Percentiles rank a stretch among this genome's conserved stretches.
phyloP scores from a whole-genome alignment of 768 basidiomycete genomes.

The Panellus pusillus region DNA sequence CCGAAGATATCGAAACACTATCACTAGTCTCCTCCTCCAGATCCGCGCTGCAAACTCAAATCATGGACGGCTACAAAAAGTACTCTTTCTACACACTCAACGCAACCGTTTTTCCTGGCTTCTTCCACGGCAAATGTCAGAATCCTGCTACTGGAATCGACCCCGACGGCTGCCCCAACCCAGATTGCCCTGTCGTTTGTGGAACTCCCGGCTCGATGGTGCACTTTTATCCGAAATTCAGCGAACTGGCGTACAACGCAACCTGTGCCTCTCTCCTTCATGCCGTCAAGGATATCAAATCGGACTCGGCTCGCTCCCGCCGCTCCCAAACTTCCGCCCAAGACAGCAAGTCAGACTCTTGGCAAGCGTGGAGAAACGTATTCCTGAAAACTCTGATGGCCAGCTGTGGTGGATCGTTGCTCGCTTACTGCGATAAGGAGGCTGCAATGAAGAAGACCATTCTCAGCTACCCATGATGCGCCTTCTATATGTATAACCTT shows the following conservation, averaged over 20 bases:
- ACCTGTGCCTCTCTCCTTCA: slow-evolving; percentile 23
- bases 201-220: slow-evolving; percentile 82
- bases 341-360: background rate
- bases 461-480: slow-evolving; percentile 5
- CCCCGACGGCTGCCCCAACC: slow-evolving; percentile 74
- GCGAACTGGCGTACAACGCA: slow-evolving; percentile 48
- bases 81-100: slow-evolving; percentile 45
- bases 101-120: slow-evolving; percentile 63
- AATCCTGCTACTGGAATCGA: slow-evolving; percentile 44
- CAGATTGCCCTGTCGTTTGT: slow-evolving; percentile 75
- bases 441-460: slow-evolving; percentile 8
- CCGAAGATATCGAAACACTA: slow-evolving; percentile 11
- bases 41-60: slow-evolving; percentile 36
- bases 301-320: slow-evolving; percentile 33
- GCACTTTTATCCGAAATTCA: slow-evolving; percentile 59
- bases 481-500: too few species aligned
- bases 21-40: slow-evolving; percentile 10
- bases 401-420: slow-evolving; percentile 6
- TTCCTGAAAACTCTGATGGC: slow-evolving; percentile 36
- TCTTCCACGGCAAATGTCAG: slow-evolving; percentile 78
- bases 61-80: slow-evolving; percentile 47
- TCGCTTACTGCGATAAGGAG: too few species aligned
- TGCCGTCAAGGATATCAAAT: slow-evolving; percentile 35
- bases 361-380: slow-evolving; percentile 38
- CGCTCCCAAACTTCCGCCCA: too few species aligned